phyloP scores from a whole-genome alignment of 176 grass and related monocot species.

The Bonia amplexicaulis region DNA sequence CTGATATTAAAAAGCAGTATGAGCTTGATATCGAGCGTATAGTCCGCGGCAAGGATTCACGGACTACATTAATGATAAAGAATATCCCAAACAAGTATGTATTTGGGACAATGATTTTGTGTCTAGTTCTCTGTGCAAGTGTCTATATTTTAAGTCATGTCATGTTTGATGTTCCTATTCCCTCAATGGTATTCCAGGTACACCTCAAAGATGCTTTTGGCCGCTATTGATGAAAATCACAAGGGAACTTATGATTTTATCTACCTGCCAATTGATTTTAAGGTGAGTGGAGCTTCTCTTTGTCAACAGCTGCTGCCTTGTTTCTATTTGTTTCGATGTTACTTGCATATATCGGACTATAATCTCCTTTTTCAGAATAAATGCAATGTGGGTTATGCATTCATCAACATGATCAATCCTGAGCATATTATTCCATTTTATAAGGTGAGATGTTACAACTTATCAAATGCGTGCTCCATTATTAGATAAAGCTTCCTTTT shows the following conservation, averaged over 20 bases:
- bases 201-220: constrained; percentile 97
- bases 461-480: not conserved
- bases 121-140: constrained; percentile 41
- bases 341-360: constrained; percentile 9
- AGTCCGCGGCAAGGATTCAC: constrained; percentile 53
- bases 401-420: constrained; percentile 92
- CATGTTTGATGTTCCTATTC: constrained; percentile 23
- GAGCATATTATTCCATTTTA: constrained; percentile 88
- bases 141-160: constrained; percentile 1
- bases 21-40: constrained; percentile 90
- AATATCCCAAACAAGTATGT: constrained; percentile 97
- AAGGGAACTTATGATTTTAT: constrained; percentile 93
- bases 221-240: constrained; percentile 94
- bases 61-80: constrained; percentile 97
- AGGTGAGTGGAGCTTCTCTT: constrained; percentile 40
- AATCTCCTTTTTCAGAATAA: constrained; percentile 71
- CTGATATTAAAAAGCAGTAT: constrained; percentile 83
- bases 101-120: constrained; percentile 10
- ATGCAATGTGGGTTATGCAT: constrained; percentile 95
- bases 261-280: constrained; percentile 96
- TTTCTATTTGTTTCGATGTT: constrained; percentile 8
- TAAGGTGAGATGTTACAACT: constrained; percentile 54
- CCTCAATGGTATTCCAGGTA: constrained; percentile 56
- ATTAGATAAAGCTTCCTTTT: not conserved
- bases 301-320: not conserved